These are phyloP conservation scores for Hypoxylon lenormandii DNA, from an alignment of 495 filamentous ascomycete species.

Conservation along the genomic window DNA sequence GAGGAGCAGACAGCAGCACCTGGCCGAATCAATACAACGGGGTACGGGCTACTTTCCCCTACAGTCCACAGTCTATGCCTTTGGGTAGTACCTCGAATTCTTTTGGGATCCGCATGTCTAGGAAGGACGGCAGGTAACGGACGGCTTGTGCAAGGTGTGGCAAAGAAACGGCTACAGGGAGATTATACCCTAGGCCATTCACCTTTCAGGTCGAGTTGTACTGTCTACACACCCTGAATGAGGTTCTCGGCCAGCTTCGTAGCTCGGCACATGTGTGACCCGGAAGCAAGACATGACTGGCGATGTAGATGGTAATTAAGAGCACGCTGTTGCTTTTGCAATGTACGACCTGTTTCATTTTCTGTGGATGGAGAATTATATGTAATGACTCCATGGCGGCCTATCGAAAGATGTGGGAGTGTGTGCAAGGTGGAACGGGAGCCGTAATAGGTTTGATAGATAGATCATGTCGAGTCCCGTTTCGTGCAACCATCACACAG, in stretches of 20 bases:
- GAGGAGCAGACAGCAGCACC: background rate
- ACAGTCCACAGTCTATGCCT: background rate
- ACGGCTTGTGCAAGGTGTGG: background rate
- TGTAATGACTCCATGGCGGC: no score
- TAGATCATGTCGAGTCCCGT: conserved; percentile 33
- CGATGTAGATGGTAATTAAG: background rate
- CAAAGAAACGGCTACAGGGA: background rate
- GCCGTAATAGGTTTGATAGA: conserved; percentile 1
- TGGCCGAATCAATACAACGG: conserved; percentile 4
- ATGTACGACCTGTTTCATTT: background rate
- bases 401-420: no score
- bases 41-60: background rate
- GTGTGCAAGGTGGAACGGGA: no score
- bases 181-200: background rate
- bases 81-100: background rate
- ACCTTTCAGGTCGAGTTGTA: background rate
- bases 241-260: background rate
- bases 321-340: background rate
- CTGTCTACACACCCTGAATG: background rate
- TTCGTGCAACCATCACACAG: conserved; percentile 17
- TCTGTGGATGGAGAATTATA: background rate
- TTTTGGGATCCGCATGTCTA: background rate
- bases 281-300: conserved; percentile 18
- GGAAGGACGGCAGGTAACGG: conserved; percentile 2
- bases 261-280: conserved; percentile 4